Base-by-base conservation (phyloP, 345 rosid species). In the Excoecaria agallocha region DNA sequence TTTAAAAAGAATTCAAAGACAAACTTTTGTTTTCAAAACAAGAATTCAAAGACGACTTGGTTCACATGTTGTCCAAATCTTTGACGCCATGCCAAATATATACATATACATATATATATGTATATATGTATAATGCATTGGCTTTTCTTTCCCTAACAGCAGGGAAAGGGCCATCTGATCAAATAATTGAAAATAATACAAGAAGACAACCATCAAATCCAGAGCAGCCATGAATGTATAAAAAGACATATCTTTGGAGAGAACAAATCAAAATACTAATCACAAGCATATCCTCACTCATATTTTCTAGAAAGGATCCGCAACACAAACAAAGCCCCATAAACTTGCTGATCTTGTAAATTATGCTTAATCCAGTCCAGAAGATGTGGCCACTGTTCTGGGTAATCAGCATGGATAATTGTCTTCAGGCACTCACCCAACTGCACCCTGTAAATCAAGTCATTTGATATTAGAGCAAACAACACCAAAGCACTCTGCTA, bases 361-460 rank as follows among this genome's bases (percentile, higher is more conserved):
- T 89, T 91, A 86, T 76, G 91, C 81, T 93, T 90, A 74, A 96
- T 89, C 99, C 99, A 96, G 60, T 91, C 97, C 50, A 96, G 89
- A 71, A 96, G 96, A 59, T 73, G 90, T 1, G 98, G 97, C 99
- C 99, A 96, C 84, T 93, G 98, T 85, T 96, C 99, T 0, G 99
- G 99, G 81, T 96, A 96, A 86, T 96, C 99, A 63, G 93, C 88
- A 79, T 90, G 93, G 38, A 96, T 89, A 66, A 96, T 87, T 12
- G 98, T 96, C 86, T 96, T 96, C 52, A 96, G 90, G 85, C 95
- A 89, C 85, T 96, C 99, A 49, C 99, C 99, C 85, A 96, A 78
- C 81, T 96, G 99, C 50, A 89, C 93, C 86, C 99, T 96, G 82
- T 41, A 72, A 12, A 82, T 39, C n/a, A 67, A 5, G 25, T 16